Percentiles rank a stretch among this genome's conserved stretches.
phyloP scores from a whole-genome alignment of 768 basidiomycete genomes.

The Termitomyces sp. region DNA sequence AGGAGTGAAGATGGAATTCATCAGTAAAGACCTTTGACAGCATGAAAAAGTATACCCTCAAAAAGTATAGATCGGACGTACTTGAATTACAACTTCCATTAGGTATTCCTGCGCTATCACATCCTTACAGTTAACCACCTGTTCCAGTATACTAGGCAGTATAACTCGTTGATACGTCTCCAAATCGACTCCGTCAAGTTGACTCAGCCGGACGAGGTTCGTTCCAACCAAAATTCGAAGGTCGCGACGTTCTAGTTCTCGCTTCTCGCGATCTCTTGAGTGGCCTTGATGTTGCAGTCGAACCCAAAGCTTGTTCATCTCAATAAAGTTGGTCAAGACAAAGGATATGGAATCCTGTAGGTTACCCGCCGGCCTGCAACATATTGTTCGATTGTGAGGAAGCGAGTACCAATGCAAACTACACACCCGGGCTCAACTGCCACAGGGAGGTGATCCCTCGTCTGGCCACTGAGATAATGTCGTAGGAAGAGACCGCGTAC shows the following conservation, averaged over 20 bases:
- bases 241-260: constrained; percentile 93
- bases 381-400: not conserved
- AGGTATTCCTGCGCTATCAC: constrained; percentile 98
- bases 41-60: constrained; percentile 1
- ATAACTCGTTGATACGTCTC: constrained; percentile 85
- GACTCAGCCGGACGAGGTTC: constrained; percentile 91
- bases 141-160: constrained; percentile 90
- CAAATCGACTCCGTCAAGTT: constrained; percentile 94
- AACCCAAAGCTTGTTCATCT: constrained; percentile 99
- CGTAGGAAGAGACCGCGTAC: constrained; percentile 92
- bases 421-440: constrained; percentile 77
- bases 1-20: constrained; percentile 94
- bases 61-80: constrained; percentile 24
- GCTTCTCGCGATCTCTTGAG: constrained; percentile 94
- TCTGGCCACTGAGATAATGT: constrained; percentile 96
- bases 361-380: constrained; percentile 74
- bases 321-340: constrained; percentile 97
- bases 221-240: constrained; percentile 96
- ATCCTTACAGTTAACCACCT: constrained; percentile 97
- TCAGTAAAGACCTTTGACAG: constrained; percentile 87
- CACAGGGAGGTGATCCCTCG: constrained; percentile 91
- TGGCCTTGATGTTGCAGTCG: constrained; percentile 97
- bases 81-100: constrained; percentile 99
- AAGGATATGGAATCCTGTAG: constrained; percentile 94
- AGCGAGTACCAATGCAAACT: not conserved